Percentiles rank a stretch among this genome's conserved stretches.
These are phyloP conservation scores for Talaromyces funiculosus DNA, from an alignment of 2,329 filamentous ascomycete genomes.

Conservation along the genomic window DNA sequence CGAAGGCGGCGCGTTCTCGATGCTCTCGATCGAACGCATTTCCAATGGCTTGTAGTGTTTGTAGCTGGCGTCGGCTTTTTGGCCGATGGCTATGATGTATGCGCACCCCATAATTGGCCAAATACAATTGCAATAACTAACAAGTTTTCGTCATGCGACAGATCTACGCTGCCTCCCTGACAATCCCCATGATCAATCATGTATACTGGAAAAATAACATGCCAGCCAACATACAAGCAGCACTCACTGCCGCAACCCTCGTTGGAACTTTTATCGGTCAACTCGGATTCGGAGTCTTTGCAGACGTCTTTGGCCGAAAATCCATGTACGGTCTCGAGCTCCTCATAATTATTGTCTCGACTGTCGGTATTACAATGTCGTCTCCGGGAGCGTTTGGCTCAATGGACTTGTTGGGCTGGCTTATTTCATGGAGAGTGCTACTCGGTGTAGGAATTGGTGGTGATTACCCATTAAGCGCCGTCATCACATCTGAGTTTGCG, in stretches of 20 bases:
- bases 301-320: constrained; percentile 39
- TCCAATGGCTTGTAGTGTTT: constrained; percentile 16
- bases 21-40: constrained; percentile 18
- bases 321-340: constrained; percentile 44
- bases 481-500: constrained; percentile 59
- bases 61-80: constrained; percentile 14
- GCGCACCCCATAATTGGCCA: neutral
- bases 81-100: constrained; percentile 16
- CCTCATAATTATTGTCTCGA: constrained; percentile 38
- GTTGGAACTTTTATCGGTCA: constrained; percentile 27
- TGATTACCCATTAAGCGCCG: constrained; percentile 60
- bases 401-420: constrained; percentile 35
- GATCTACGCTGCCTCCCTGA: constrained; percentile 10
- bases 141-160: neutral
- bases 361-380: constrained; percentile 36
- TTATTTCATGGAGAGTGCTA: constrained; percentile 39
- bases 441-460: constrained; percentile 53
- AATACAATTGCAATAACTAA: neutral
- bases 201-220: constrained; percentile 9
- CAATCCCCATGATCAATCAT: constrained; percentile 6
- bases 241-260: constrained; percentile 19
- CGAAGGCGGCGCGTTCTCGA: constrained; percentile 16
- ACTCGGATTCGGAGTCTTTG: constrained; percentile 27
- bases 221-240: neutral
- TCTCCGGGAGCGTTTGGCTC: constrained; percentile 32